Evolutionary conservation across 2,329 filamentous ascomycete genomes (phyloP), one percentile per base, ranked within the genome.

Genomic region (Colletotrichum lini): DNA sequence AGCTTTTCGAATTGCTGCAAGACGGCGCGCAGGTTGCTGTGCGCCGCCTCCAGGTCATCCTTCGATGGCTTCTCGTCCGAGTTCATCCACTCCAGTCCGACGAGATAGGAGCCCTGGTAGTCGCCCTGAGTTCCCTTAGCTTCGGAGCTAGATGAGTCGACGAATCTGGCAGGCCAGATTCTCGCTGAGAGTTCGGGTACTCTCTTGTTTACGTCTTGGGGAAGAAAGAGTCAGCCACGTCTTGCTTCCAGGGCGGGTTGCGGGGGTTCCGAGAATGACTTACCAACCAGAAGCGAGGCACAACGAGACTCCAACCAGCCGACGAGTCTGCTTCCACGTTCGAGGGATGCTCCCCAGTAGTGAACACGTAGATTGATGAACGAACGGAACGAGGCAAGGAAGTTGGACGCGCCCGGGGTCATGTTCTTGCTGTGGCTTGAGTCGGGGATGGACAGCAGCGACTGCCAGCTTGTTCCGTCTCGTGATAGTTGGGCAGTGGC

Each of bases 301-400:
- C 87, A 90, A 65, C 88, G 84, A 9, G 89, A 91, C 75, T 92
- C 90, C 2, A 93, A 78, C 90, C 90, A 92, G 13, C 89, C 88
- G 0, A 92, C 80, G 58, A 91, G 85, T 15, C 83, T 81, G 23
- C 85, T 87, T 1, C 89, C 88, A 65, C 86, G 88, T 1, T 84
- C 80, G 1, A 85, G 79, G 2, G 89, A 89, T 8, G 86, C 80
- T 1, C 90, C 90, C 91, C 91, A 93, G 78, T 91, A 93, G 57
- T 91, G 89, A 1, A 89, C 84, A 67, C 91, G 87, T 62, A 93
- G 85, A 75, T 87, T 89, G 67, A 90, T 79, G 75, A 90, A 93
- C 63, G 81, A 87, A 65, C 82, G 85, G 77, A 88, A 89, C 0
- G 80, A 76, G 1, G 74, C 74, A 7, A 92, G 76, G 73, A 93